Conservation (phyloP, 73 alveolate genomes). For the Paramecium biaurelia region DNA sequence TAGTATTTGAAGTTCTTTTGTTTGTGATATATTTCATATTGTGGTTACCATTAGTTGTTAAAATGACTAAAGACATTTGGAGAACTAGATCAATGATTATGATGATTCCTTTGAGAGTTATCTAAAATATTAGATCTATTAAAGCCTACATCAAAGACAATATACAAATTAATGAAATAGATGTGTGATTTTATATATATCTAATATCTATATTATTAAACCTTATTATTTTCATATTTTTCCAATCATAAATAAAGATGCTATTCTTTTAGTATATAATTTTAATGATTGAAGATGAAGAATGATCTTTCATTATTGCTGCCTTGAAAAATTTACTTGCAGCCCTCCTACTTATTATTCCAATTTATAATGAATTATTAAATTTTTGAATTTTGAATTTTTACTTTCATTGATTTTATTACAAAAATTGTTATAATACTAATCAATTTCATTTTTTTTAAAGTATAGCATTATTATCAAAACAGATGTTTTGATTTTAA, state of each 20-base stretch:
- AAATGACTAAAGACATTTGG: conserved; percentile 60
- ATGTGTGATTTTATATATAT: conserved; percentile 21
- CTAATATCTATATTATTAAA: background rate
- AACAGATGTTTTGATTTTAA: too few species aligned
- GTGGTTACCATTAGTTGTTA: conserved; percentile 59
- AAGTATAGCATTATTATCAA: too few species aligned
- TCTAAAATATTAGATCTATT: conserved; percentile 44
- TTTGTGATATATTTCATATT: conserved; percentile 51
- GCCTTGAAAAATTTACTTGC: too few species aligned
- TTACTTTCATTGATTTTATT: too few species aligned
- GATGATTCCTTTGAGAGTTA: conserved; percentile 61
- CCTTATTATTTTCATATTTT: background rate
- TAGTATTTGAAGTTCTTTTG: conserved; percentile 54
- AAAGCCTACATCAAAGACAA: conserved; percentile 36
- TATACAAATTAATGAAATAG: conserved; percentile 18
- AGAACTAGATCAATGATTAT: conserved; percentile 63
- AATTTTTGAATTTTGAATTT: too few species aligned
- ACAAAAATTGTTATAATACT: too few species aligned
- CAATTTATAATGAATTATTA: too few species aligned
- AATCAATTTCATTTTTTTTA: too few species aligned
- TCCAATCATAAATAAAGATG: background rate
- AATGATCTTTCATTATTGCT: background rate
- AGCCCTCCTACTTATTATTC: too few species aligned
- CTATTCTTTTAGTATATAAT: background rate
- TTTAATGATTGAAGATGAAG: background rate